Evolutionary conservation across 495 filamentous ascomycete species (phyloP).

Genomic region (Lasiosphaeria ovina): DNA sequence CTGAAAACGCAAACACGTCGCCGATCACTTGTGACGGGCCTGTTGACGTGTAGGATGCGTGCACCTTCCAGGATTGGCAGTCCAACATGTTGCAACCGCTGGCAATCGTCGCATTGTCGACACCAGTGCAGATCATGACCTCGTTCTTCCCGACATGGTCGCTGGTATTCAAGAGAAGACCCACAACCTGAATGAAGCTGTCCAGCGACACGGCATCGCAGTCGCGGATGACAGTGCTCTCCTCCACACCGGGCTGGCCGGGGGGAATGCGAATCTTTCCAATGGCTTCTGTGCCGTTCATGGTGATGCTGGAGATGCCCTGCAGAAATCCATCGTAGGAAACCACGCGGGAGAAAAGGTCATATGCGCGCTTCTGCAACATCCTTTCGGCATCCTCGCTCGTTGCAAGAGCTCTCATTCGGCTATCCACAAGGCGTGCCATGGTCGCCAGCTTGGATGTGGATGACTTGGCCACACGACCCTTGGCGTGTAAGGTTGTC

Average conservation of each 20-base stretch:
- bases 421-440: background rate
- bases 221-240: conserved; percentile 17
- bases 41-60: background rate
- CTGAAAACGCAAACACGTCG: background rate
- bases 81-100: background rate
- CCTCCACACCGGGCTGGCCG: background rate
- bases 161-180: conserved; percentile 34
- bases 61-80: background rate
- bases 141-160: background rate
- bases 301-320: background rate
- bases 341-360: conserved; percentile 24
- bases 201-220: conserved; percentile 32
- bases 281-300: background rate
- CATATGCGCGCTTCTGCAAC: conserved; percentile 24
- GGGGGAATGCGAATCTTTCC: background rate
- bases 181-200: conserved; percentile 37
- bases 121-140: conserved; percentile 15
- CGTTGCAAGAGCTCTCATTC: background rate
- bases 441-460: background rate
- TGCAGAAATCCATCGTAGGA: conserved; percentile 19
- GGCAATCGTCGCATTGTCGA: conserved; percentile 18
- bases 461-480: background rate
- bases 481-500: too few relatives aligned
- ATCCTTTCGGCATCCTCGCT: conserved; percentile 16
- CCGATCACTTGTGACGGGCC: background rate